These are phyloP conservation scores for Endocladia muricata DNA, from an alignment of 31 red algal genomes.

Conservation along the genomic window DNA sequence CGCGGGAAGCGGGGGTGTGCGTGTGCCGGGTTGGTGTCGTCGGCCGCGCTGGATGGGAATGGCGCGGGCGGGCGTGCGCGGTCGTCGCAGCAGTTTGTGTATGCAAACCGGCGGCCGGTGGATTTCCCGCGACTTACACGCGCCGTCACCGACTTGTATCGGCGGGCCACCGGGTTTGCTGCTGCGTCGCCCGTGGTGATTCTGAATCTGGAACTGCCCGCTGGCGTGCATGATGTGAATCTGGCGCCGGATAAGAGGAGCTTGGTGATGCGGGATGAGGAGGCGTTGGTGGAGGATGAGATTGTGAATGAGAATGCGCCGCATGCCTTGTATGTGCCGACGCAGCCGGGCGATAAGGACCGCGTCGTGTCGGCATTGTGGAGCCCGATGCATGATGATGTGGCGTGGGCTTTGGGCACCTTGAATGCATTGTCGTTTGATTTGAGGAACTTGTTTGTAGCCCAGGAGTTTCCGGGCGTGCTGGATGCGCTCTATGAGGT, in stretches of 20 bases:
- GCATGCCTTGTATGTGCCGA: constrained; percentile 32
- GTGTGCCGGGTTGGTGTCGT: constrained; percentile 65
- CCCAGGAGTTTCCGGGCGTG: constrained; percentile 72
- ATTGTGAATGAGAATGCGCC: constrained; percentile 37
- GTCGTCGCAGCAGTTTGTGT: constrained; percentile 80
- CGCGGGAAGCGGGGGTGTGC: neutral
- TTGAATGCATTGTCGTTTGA: constrained; percentile 76
- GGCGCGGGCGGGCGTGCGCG: constrained; percentile 49
- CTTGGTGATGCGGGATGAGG: constrained; percentile 73
- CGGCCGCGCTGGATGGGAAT: constrained; percentile 43
- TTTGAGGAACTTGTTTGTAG: constrained; percentile 45
- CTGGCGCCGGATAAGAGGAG: constrained; percentile 79
- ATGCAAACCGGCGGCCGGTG: constrained; percentile 68
- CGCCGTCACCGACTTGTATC: constrained; percentile 64
- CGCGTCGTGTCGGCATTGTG: constrained; percentile 73
- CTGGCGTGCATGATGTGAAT: constrained; percentile 70
- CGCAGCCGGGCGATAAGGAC: constrained; percentile 64
- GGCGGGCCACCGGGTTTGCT: constrained; percentile 31
- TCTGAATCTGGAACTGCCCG: constrained; percentile 55
- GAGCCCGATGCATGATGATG: constrained; percentile 74
- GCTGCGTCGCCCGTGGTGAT: constrained; percentile 53
- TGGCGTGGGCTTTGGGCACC: constrained; percentile 82
- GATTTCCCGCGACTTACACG: constrained; percentile 48
- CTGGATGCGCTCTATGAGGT: constrained; percentile 77
- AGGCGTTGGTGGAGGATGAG: constrained; percentile 66